Evolutionary conservation across 805 yeast genomes (phyloP).

Genomic region (Metschnikowia santaceciliae): DNA sequence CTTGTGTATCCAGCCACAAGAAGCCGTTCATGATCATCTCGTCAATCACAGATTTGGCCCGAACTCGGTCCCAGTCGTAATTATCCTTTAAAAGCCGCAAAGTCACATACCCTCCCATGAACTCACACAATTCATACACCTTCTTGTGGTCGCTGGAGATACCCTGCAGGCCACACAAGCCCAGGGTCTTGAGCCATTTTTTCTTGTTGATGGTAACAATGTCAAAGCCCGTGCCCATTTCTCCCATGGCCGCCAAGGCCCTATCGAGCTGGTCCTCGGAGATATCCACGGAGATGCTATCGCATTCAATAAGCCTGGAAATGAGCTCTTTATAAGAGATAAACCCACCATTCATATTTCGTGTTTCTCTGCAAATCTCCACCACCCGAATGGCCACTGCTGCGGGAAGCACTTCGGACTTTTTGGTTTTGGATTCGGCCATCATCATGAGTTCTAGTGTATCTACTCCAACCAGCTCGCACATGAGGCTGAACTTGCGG

Average conservation of each 20-base stretch:
- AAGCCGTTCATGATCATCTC: constrained; percentile 81
- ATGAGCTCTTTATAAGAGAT: constrained; percentile 50
- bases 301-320: constrained; percentile 26
- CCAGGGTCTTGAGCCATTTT: constrained; percentile 44
- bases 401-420: constrained; percentile 51
- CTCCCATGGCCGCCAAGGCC: constrained; percentile 49
- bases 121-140: constrained; percentile 71
- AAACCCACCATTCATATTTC: constrained; percentile 78
- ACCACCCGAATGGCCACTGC: constrained; percentile 72
- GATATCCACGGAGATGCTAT: constrained; percentile 28
- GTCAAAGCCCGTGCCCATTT: constrained; percentile 70
- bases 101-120: constrained; percentile 70
- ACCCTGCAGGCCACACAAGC: constrained; percentile 22
- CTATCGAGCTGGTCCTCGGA: constrained; percentile 51
- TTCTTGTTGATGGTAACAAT: constrained; percentile 49
- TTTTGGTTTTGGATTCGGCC: constrained; percentile 22
- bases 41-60: constrained; percentile 62
- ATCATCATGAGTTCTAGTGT: constrained; percentile 48
- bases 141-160: constrained; percentile 58
- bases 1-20: constrained; percentile 74
- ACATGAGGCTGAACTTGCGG: constrained; percentile 68
- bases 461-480: constrained; percentile 79
- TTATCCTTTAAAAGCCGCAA: constrained; percentile 64
- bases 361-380: constrained; percentile 67
- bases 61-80: constrained; percentile 62